These are phyloP conservation scores for Panellus pusillus DNA, from an alignment of 768 basidiomycete genomes.

Conservation along the genomic window DNA sequence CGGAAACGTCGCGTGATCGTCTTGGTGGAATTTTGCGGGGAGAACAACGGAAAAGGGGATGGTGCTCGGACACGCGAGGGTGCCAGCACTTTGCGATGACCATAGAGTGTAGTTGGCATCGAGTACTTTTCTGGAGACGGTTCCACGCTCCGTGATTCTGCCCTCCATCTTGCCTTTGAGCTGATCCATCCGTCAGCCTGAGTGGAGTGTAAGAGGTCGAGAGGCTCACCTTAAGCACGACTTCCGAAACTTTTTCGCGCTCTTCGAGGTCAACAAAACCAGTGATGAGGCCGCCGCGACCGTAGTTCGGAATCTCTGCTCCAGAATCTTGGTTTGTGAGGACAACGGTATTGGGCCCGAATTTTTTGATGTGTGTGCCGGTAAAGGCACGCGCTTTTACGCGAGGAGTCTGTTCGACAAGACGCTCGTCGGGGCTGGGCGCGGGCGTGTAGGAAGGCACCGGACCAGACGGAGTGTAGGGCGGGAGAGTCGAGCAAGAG, in stretches of 20 bases:
- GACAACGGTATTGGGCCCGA: constrained; percentile 40
- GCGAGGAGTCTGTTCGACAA: constrained; percentile 49
- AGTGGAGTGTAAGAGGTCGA: neutral
- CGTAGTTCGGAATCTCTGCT: constrained; percentile 41
- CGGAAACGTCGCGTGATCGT: no score
- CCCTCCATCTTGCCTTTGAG: constrained; percentile 43
- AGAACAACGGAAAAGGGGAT: constrained; percentile 45
- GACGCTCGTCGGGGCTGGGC: constrained; percentile 50
- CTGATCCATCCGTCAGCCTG: constrained; percentile 24
- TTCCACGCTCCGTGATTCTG: constrained; percentile 35
- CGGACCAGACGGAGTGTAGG: constrained; percentile 53
- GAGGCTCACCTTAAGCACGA: constrained; percentile 42
- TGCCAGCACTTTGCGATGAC: constrained; percentile 16
- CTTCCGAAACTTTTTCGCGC: constrained; percentile 35
- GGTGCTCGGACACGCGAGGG: constrained; percentile 26
- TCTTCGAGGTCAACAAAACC: constrained; percentile 48
- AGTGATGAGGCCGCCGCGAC: constrained; percentile 37
- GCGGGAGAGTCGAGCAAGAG: constrained; percentile 36
- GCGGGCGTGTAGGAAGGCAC: constrained; percentile 59
- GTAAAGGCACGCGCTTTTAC: constrained; percentile 24
- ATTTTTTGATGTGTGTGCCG: constrained; percentile 41
- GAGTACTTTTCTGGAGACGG: constrained; percentile 32
- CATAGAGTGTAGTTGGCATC: constrained; percentile 35
- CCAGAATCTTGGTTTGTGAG: constrained; percentile 49
- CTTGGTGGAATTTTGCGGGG: constrained; percentile 41